These are phyloP conservation scores for Jatropha curcas DNA, from an alignment of 345 rosid genomes.

Conservation along the genomic window DNA sequence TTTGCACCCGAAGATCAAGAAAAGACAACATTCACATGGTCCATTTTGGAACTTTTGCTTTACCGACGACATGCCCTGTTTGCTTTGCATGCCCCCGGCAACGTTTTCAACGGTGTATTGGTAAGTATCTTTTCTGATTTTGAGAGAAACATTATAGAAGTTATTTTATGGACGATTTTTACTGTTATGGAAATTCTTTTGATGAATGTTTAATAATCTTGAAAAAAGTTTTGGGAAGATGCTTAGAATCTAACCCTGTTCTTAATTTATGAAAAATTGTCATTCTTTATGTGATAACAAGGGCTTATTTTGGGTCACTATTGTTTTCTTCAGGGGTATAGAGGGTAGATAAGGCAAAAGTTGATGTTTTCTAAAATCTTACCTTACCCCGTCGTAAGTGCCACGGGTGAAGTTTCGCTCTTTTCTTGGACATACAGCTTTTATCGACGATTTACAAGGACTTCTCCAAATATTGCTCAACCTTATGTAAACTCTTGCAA, in stretches of 20 bases:
- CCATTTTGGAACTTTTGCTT: not conserved
- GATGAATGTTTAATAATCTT: too few species aligned
- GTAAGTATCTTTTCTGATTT: not conserved
- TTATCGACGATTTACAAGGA: not conserved
- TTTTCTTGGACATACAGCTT: slow-evolving; percentile 6
- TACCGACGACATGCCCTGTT: not conserved
- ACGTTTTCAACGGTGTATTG: not conserved
- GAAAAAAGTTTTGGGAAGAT: too few species aligned
- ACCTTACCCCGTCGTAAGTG: too few species aligned
- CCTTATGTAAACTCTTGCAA: not conserved
- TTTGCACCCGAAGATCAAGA: too few species aligned
- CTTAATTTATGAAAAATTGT: too few species aligned
- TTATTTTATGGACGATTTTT: not conserved
- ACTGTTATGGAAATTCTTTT: too few species aligned
- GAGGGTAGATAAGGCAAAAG: slow-evolving; percentile 6
- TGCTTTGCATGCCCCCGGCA: not conserved
- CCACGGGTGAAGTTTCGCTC: not conserved
- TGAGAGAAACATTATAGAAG: not conserved
- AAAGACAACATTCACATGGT: not conserved
- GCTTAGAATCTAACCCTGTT: too few species aligned
- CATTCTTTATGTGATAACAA: too few species aligned
- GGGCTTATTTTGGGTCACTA: not conserved
- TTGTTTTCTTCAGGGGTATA: not conserved
- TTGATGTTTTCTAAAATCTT: not conserved
- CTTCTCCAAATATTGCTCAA: not conserved